A percentile compares a stretch with the other conserved stretches of the same genome.
phyloP scores from a whole-genome alignment of 2,329 filamentous ascomycete species.

The Trichoderma sp. region DNA sequence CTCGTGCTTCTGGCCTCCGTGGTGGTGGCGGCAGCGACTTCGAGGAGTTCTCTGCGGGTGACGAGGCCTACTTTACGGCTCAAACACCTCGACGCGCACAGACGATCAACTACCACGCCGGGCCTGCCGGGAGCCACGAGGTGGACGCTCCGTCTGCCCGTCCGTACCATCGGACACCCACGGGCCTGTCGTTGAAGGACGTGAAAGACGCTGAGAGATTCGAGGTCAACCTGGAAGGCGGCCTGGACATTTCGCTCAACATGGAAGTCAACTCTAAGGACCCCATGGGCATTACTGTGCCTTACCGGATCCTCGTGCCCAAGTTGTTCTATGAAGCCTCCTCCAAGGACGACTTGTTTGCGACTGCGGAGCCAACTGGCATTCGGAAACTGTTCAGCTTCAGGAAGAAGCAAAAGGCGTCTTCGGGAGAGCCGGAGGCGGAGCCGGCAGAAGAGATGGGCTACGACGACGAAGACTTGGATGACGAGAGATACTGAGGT shows the following conservation, averaged over 20 bases:
- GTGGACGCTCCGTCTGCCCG: conserved; percentile 33
- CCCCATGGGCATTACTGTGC: conserved; percentile 82
- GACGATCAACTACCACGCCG: conserved; percentile 36
- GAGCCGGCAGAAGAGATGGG: conserved; percentile 34
- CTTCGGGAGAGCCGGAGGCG: conserved; percentile 17
- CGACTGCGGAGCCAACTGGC: conserved; percentile 39
- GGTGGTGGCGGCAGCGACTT: conserved; percentile 50
- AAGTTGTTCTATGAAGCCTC: conserved; percentile 65
- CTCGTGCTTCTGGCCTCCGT: conserved; percentile 40
- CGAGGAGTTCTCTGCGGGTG: conserved; percentile 56
- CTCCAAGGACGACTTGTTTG: conserved; percentile 44
- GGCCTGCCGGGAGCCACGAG: conserved; percentile 32
- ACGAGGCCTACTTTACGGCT: conserved; percentile 60
- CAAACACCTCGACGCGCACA: conserved; percentile 41
- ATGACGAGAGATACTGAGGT: conserved; percentile 30
- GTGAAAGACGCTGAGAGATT: conserved; percentile 56
- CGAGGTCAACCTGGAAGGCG: conserved; percentile 76
- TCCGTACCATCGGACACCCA: conserved; percentile 69
- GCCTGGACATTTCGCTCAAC: conserved; percentile 84
- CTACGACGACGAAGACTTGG: conserved; percentile 33
- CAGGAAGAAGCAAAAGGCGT: conserved; percentile 41
- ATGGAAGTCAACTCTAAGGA: conserved; percentile 86
- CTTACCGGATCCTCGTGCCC: conserved; percentile 85
- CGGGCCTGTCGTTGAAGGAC: conserved; percentile 66
- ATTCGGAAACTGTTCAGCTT: conserved; percentile 53